Conservation (phyloP, 306 rosid species). For the Citrullus colocynthis region DNA sequence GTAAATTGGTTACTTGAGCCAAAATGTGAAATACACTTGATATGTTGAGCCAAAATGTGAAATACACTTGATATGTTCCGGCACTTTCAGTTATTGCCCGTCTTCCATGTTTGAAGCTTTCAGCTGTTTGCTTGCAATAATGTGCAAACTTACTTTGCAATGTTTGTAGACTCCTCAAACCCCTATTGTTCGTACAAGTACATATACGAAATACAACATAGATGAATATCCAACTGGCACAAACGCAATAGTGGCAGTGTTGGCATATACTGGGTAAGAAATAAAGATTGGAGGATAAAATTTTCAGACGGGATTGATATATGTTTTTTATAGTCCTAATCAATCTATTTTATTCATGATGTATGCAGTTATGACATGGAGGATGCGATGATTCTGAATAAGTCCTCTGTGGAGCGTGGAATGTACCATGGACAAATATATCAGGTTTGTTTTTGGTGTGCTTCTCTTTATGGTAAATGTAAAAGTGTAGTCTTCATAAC, state of each 20-base stretch:
- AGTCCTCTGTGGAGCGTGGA: constrained; percentile 96
- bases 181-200: constrained; percentile 77
- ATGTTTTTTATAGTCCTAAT: constrained; percentile 5
- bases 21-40: neutral
- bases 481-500: neutral
- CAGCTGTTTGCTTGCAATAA: neutral
- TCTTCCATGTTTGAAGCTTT: neutral
- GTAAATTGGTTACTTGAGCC: neutral
- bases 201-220: constrained; percentile 50
- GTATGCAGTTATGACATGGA: constrained; percentile 82
- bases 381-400: constrained; percentile 94
- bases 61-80: neutral
- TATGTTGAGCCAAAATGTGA: neutral
- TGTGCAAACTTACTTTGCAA: neutral
- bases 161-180: constrained; percentile 75
- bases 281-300: neutral
- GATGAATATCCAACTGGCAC: constrained; percentile 91
- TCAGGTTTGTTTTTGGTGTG: constrained; percentile 44
- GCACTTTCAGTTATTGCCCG: constrained; percentile 1
- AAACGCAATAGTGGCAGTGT: constrained; percentile 91
- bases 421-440: constrained; percentile 90
- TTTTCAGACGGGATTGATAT: neutral
- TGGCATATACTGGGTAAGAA: constrained; percentile 89
- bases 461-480: neutral
- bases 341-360: constrained; percentile 13